Evolutionary conservation across 768 basidiomycete genomes (phyloP).

Genomic region (Cystoderma amianthinum): DNA sequence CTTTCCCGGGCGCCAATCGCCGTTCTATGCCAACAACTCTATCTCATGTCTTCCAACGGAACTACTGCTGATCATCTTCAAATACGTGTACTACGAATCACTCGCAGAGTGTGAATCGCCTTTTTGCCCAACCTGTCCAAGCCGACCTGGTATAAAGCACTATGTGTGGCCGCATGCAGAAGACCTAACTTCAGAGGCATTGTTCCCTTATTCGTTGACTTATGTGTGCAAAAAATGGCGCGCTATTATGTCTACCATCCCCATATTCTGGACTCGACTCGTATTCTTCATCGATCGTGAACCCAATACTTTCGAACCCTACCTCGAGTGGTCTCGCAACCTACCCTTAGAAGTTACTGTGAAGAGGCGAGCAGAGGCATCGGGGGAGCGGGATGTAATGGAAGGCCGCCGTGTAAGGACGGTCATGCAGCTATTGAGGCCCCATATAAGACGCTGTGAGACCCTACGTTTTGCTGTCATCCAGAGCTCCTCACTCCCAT

Average conservation of each 20-base stretch:
- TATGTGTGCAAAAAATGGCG: slow-evolving; percentile 5
- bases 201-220: slow-evolving; percentile 6
- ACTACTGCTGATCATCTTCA: slow-evolving; percentile 8
- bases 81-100: slow-evolving; percentile 1
- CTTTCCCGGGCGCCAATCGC: not conserved
- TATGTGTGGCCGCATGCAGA: slow-evolving; percentile 4
- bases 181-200: not conserved
- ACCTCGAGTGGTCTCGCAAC: slow-evolving; percentile 1
- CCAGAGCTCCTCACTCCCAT: slow-evolving; percentile 10
- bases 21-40: not conserved
- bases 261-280: slow-evolving; percentile 8
- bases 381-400: not conserved
- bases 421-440: slow-evolving; percentile 4
- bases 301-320: not conserved
- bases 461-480: slow-evolving; percentile 4
- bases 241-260: slow-evolving; percentile 5
- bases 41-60: slow-evolving; percentile 5
- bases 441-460: slow-evolving; percentile 5
- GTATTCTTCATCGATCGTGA: slow-evolving; percentile 4
- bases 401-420: slow-evolving; percentile 4
- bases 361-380: slow-evolving; percentile 3
- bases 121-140: not conserved
- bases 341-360: slow-evolving; percentile 7
- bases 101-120: slow-evolving; percentile 1
- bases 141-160: not conserved